Conservation (phyloP, 345 rosid genomes). For the Nephelium lappaceum region DNA sequence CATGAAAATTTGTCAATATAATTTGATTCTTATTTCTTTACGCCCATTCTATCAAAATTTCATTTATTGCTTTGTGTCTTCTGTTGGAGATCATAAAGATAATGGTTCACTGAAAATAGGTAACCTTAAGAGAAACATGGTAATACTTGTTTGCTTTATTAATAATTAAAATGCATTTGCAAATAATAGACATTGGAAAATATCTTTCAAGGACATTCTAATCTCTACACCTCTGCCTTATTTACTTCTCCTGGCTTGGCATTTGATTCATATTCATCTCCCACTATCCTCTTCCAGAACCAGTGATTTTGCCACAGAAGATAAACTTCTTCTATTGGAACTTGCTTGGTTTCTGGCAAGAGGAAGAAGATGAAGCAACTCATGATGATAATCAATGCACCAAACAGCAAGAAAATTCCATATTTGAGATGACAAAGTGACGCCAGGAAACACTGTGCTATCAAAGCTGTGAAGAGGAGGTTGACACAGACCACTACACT, state of each 20-base stretch:
- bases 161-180: not conserved
- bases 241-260: not conserved
- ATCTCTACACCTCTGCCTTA: not conserved
- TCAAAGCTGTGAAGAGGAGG: conserved; percentile 80
- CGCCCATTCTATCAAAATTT: not conserved
- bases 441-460: conserved; percentile 77
- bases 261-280: conserved; percentile 1
- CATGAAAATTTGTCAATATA: not conserved
- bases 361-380: conserved; percentile 72
- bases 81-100: not conserved
- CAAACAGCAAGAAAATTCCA: conserved; percentile 78
- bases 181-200: not conserved
- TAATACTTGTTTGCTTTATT: not conserved
- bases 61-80: not conserved
- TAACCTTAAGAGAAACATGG: not conserved
- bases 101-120: not conserved
- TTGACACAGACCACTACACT: conserved; percentile 82
- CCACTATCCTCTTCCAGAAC: conserved; percentile 77
- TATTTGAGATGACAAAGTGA: conserved; percentile 71
- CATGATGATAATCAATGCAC: conserved; percentile 64
- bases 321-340: conserved; percentile 82
- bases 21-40: not conserved
- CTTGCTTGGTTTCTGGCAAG: conserved; percentile 89
- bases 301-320: conserved; percentile 73
- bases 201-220: not conserved